Base-by-base conservation (phyloP, 306 rosid species). In the Prosopis cineraria region DNA sequence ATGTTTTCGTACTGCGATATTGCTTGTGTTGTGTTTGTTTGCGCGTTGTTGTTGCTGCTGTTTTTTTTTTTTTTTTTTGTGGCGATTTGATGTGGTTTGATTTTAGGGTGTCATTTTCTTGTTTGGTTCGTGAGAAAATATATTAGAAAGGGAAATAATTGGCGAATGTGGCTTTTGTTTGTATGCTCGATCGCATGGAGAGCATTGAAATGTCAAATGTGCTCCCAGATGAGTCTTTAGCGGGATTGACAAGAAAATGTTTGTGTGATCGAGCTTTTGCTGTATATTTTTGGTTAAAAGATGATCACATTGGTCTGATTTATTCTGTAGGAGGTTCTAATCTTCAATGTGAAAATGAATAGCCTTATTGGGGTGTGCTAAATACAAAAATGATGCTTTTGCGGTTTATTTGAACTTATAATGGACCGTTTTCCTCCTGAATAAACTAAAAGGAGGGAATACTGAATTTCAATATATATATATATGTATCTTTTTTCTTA, bases 311-410 rank as follows among this genome's bases (percentile, higher is more conserved):
- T 58, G 34, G 65, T 58, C 27, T 25, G 19, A 27, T 25, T 12
- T 73, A 68, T 67, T 8, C 3, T 40, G 55, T 25, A 73, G 69
- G 39, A 48, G 68, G 70, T 74, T 58, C 4, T 11, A 1, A 22
- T 45, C 14, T 67, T 3, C 59, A 7, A 41, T 16, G 39, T 82
- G 29, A 63, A 71, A 47, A 56, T 56, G 68, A 72, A 72, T 80
- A 4, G 16, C 13, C 31, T 72, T 59, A n/a, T 37, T 72, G 24
- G 29, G 59, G 68, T 44, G 27, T 75, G 36, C 31, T 14, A 53
- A 39, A 39, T 16, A 30, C n/a, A 27, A 39, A 47, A 50, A 58
- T 20, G 60, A 43, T 56, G 41, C 12, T 1, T 37, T 48, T 56
- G 39, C 25, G 29, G 53, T 25, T 73, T 44, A 19, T 64, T 48